Evolutionary conservation across 2,329 filamentous ascomycete species (phyloP).

Genomic region (Ascochyta lentis): DNA sequence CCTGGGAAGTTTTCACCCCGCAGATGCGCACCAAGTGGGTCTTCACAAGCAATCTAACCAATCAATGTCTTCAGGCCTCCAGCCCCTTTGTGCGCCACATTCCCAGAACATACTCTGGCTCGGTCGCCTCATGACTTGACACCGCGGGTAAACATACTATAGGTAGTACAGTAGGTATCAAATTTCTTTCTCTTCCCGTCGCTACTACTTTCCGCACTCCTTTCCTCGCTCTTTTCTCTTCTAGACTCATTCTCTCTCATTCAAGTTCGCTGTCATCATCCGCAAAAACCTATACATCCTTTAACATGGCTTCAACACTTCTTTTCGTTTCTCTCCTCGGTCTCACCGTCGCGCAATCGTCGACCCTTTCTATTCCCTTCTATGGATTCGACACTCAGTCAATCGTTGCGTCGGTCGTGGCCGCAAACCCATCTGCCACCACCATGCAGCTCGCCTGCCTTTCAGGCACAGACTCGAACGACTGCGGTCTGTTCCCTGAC

Average conservation of each 20-base stretch:
- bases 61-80: constrained; percentile 1
- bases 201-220: background rate
- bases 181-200: background rate
- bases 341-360: constrained; percentile 23
- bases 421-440: constrained; percentile 22
- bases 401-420: constrained; percentile 24
- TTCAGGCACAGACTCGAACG: constrained; percentile 1
- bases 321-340: constrained; percentile 11
- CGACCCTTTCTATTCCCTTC: constrained; percentile 24
- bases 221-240: background rate
- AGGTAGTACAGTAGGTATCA: background rate
- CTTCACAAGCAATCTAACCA: background rate
- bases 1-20: background rate
- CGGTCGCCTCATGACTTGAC: background rate
- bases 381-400: constrained; percentile 9
- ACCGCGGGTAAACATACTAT: background rate
- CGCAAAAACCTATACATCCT: too few species aligned
- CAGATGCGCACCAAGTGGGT: background rate
- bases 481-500: constrained; percentile 32
- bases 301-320: constrained; percentile 15
- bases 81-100: background rate
- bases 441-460: constrained; percentile 23
- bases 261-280: too few species aligned
- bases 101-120: background rate
- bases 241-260: too few species aligned